Percentiles rank a stretch among this genome's conserved stretches.
Conservation (phyloP, 495 filamentous ascomycete species). For the Aspergillus bertholletiae region DNA sequence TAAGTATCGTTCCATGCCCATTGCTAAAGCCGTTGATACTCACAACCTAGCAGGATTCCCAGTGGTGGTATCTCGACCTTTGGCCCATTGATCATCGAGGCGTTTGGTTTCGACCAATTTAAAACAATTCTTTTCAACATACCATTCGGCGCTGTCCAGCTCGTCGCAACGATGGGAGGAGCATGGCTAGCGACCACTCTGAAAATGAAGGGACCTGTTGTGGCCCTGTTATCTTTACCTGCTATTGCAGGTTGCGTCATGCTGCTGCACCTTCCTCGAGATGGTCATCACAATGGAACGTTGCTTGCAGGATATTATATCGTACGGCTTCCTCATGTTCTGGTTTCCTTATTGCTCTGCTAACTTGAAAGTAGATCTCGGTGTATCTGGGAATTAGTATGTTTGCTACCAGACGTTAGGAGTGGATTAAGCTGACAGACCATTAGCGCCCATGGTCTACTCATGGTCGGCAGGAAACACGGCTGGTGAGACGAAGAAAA, state of each 20-base stretch:
- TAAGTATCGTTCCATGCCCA: conserved; percentile 14
- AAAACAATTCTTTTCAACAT: conserved; percentile 64
- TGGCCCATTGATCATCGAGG: conserved; percentile 59
- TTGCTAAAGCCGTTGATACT: conserved; percentile 2
- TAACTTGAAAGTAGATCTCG: conserved; percentile 41
- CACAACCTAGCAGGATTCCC: conserved; percentile 45
- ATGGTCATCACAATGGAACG: conserved; percentile 39
- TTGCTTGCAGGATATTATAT: conserved; percentile 59
- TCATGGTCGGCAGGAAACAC: conserved; percentile 62
- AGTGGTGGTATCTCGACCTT: conserved; percentile 61
- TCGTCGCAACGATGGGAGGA: conserved; percentile 55
- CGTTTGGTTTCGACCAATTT: conserved; percentile 58
- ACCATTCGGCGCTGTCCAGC: conserved; percentile 59
- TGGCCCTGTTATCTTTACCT: conserved; percentile 52
- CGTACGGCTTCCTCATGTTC: conserved; percentile 15
- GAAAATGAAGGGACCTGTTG: conserved; percentile 54
- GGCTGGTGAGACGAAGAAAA: conserved; percentile 62
- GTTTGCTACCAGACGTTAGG: conserved; percentile 1
- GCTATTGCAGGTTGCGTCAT: conserved; percentile 56
- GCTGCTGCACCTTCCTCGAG: conserved; percentile 47
- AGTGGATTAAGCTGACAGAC: conserved; percentile 26
- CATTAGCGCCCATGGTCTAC: conserved; percentile 55
- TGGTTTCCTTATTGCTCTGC: background rate
- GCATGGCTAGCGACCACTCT: conserved; percentile 51
- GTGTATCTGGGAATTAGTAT: conserved; percentile 52